Percentiles rank a stretch among this genome's conserved stretches.
These are phyloP conservation scores for Coemansia sp. DNA, from an alignment of 192 early-diverging fungal species.

Conservation along the genomic window DNA sequence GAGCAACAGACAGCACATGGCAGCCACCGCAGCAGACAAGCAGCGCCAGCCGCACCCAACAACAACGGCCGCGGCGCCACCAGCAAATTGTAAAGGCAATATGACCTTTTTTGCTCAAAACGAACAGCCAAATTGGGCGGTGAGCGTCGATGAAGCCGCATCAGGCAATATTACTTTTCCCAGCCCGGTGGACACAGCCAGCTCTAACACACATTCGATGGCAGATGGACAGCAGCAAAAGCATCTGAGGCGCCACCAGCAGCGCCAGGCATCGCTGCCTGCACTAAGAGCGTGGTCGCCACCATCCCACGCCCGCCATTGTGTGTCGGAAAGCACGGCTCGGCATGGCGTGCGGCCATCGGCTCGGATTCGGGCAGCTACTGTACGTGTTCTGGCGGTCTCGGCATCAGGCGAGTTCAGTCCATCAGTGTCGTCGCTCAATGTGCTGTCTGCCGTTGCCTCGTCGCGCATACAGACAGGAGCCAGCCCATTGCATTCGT, in stretches of 20 bases:
- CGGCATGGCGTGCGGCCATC: background rate
- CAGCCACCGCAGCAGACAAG: constrained; percentile 10
- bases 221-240: background rate
- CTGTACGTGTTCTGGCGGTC: constrained; percentile 5
- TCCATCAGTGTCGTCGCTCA: constrained; percentile 2
- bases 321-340: too few relatives aligned
- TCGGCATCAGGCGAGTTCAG: constrained; percentile 14
- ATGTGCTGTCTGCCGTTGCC: background rate
- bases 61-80: background rate
- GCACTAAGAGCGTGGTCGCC: background rate
- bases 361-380: background rate
- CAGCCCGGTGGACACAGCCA: background rate
- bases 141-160: background rate
- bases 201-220: too few relatives aligned
- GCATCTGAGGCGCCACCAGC: constrained; percentile 2
- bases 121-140: background rate
- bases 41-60: constrained; percentile 6
- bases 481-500: constrained; percentile 14
- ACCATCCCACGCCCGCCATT: background rate
- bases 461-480: background rate
- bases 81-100: constrained; percentile 3
- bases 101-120: background rate
- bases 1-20: background rate
- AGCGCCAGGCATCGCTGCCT: background rate
- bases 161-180: constrained; percentile 13